Evolutionary conservation across 768 basidiomycete species (phyloP), one percentile per base, ranked within the genome.

Genomic region (Lentinula raphanica): DNA sequence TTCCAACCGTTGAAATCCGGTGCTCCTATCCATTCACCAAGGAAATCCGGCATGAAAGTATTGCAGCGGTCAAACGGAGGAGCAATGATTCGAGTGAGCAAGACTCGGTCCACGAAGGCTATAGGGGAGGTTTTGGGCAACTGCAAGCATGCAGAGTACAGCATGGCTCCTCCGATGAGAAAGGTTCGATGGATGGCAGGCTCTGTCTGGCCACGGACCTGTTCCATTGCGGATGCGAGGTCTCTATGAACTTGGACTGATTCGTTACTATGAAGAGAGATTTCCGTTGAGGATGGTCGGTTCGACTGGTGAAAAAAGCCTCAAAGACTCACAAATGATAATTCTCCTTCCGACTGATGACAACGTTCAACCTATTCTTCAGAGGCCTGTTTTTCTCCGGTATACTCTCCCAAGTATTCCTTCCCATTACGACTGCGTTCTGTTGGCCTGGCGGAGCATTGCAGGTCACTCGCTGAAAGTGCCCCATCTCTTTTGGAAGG

Each of bases 341-440:
- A 49, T 57, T 49, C n/a, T 25, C 19, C 35, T 65, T 64, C 29
- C 80, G 77, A 70, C 84, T 87, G 59, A 95, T 72, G 58, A 99
- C 85, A 25, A 95, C 69, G 67, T 98, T 99, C 56, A 80, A 56
- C 50, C 97, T 79, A 44, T 79, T 81, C 40, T 80, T 76, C 19
- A 99, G 79, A 4, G 97, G 97, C 61, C 90, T 79, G 72, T 88
- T 90, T 69, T 85, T 90, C 19, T 67, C 62, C 7, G 97, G 96
- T 56, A 99, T 98, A 68, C 92, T 92, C 73, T 98, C 94, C 97
- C 97, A 99, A 13, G 94, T 96, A 66, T 91, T 94, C 57, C 96
- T 81, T 12, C 97, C 97, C 96, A 99, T 98, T 56, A 98, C 75
- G 19, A 98, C 87, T 1, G 82, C 84, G 71, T 98, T 98, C 58